Percentiles rank a stretch among this genome's conserved stretches.
Conservation (phyloP, 306 rosid species). For the Carpinus viminea region DNA sequence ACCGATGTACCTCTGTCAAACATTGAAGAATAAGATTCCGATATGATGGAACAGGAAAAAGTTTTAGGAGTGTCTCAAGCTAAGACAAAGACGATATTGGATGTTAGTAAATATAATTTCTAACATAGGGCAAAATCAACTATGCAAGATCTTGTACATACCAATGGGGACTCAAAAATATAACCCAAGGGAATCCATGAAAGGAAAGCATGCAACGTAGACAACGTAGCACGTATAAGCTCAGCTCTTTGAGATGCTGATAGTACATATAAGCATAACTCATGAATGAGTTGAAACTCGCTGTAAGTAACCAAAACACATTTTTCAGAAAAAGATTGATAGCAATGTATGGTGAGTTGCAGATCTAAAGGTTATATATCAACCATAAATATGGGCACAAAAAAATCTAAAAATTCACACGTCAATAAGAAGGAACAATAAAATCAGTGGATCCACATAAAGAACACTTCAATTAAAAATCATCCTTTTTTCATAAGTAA, state of each 20-base stretch:
- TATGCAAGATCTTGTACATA: slow-evolving; percentile 36
- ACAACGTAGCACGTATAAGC: slow-evolving; percentile 85
- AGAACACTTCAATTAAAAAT: background rate
- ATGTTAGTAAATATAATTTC: background rate
- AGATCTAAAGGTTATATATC: background rate
- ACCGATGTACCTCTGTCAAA: slow-evolving; percentile 71
- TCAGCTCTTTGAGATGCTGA: slow-evolving; percentile 94
- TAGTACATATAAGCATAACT: slow-evolving; percentile 90
- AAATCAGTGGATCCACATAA: background rate
- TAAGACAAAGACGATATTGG: background rate
- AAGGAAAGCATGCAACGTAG: slow-evolving; percentile 95
- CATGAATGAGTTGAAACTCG: slow-evolving; percentile 98
- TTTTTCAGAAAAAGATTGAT: slow-evolving; percentile 20
- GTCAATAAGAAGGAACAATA: background rate
- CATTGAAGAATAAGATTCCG: slow-evolving; percentile 91
- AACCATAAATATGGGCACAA: background rate
- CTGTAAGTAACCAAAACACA: slow-evolving; percentile 57
- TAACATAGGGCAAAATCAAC: slow-evolving; percentile 9
- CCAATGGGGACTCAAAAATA: slow-evolving; percentile 95
- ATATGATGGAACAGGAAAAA: slow-evolving; percentile 82
- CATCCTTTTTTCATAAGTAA: too few species aligned
- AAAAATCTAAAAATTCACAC: background rate
- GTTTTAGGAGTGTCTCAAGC: slow-evolving; percentile 93
- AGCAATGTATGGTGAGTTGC: background rate
- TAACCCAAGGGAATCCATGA: slow-evolving; percentile 99